Evolutionary conservation across 805 yeast genomes (phyloP), one percentile per base, ranked within the genome.

Genomic region (Zygotorulaspora chibaensis): DNA sequence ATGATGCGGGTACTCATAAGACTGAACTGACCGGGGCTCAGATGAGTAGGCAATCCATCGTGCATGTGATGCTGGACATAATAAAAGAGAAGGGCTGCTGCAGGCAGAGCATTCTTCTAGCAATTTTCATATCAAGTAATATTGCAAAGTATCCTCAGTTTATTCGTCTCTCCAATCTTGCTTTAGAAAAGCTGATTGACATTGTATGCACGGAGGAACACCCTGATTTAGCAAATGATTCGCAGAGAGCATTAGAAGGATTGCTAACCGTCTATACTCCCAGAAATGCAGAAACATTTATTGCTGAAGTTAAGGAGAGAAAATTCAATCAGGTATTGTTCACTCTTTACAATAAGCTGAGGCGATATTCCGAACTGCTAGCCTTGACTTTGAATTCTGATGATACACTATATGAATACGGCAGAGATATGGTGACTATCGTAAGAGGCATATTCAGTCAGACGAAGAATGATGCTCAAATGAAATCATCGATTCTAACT

Each of bases 131-230:
- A 28, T 86, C 91, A 0, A 66, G 91, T 47, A 90, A 86, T 58
- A 80, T 83, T 50, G 84, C 96, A 2, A 93, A 91, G 59, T 91
- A 85, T 62, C 72, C 79, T 10, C 99, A 91, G 63, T 90, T 87
- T 51, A 73, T 91, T 9, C 72, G 87, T 36, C 62, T 93, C 1
- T 76, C 89, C 0, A 93, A 83, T 45, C 69, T 79, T 1, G 66
- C 71, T 2, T 59, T 85, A 35, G 74, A 75, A 5, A 59, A 63
- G 2, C 66, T 84, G 0, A 66, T 84, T 20, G 65, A 71, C 3
- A 65, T 62, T 3, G 65, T 89, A 29, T 83, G 87, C 54, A 53
- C 68, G 15, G 68, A 61, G 40, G 55, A 67, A 12, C 63, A 62
- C 8, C 55, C 55, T 11, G 45, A 51, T 5, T 56, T 53, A 20